These are phyloP conservation scores for Pseudocercospora cruenta DNA, from an alignment of 2,329 filamentous ascomycete species.

Conservation along the genomic window DNA sequence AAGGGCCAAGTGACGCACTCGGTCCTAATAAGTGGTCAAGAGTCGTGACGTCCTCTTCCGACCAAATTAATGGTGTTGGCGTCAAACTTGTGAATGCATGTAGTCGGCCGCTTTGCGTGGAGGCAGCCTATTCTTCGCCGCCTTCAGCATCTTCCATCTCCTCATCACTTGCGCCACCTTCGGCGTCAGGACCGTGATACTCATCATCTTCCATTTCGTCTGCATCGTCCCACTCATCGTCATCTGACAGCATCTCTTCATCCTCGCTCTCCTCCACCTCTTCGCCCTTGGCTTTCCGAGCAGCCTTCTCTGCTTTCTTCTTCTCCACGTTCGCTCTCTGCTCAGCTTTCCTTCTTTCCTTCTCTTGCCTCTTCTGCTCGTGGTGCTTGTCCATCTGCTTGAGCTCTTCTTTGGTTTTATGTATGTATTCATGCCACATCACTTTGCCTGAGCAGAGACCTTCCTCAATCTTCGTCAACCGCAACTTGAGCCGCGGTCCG, in stretches of 20 bases:
- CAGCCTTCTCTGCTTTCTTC: slow-evolving; percentile 70
- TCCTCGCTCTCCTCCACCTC: slow-evolving; percentile 46
- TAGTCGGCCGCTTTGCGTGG: neutral
- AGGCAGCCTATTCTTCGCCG: slow-evolving; percentile 7
- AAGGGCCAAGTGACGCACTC: too few species aligned
- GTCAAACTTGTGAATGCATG: neutral
- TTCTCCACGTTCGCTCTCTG: slow-evolving; percentile 90
- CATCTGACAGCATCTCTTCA: slow-evolving; percentile 50
- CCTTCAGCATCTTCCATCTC: slow-evolving; percentile 22
- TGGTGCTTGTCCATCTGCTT: slow-evolving; percentile 80
- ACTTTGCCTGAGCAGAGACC: slow-evolving; percentile 86
- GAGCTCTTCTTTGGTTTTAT: slow-evolving; percentile 78
- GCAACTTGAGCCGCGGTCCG: slow-evolving; percentile 84
- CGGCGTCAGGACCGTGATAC: slow-evolving; percentile 21
- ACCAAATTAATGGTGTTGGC: too few species aligned
- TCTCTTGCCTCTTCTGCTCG: slow-evolving; percentile 76
- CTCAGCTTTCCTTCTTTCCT: slow-evolving; percentile 76
- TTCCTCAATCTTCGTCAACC: slow-evolving; percentile 94
- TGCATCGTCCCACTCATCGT: slow-evolving; percentile 56
- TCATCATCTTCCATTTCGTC: slow-evolving; percentile 35
- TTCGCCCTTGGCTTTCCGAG: slow-evolving; percentile 50
- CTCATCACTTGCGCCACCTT: slow-evolving; percentile 22
- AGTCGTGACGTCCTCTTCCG: too few species aligned
- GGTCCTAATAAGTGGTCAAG: too few species aligned
- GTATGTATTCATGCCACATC: slow-evolving; percentile 96